Evolutionary conservation across 1,139 yeast species (phyloP), one percentile per base, ranked within the genome.

Genomic region (Saccharomycopsis hybrid): DNA sequence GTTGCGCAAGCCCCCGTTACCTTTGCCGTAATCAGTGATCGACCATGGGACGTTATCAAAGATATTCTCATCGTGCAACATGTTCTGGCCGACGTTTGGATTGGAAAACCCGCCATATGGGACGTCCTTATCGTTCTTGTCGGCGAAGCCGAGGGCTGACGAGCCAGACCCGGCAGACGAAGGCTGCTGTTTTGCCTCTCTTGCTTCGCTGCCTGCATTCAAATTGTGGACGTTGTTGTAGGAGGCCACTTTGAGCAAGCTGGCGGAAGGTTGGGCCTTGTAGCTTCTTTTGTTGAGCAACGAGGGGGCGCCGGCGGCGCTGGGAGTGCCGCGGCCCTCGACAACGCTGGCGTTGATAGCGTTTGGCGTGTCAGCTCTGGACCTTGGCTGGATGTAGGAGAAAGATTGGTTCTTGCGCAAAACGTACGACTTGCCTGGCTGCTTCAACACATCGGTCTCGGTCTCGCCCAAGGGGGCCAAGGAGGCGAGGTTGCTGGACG

Each of bases 1-100:
- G 58, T 92, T 92, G 54, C 80, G 77, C 59, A 92, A 74, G 3
- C 96, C 94, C 28, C 92, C 95, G 60, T 92, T 92, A 8, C 97
- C 96, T 57, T 82, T 80, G n/a, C 69, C 75, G 45, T 82, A 78
- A 13, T 75, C 75, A 3, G 78, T 82, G 18, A 90, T 77, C 44
- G 74, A 72, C 92, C 96, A 89, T 2, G 87, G 84, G 4, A 90
- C 82, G 7, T 74, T 73, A 39, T 82, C 82, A 64, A 88, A 87
- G 33, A 85, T 69, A 55, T 78, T 77, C 11, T 72, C 68, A 33
- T 74, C 72, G 32, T 68, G 62, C 29, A 80, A 65, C 7, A 73
- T 63, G 33, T 62, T 59, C 33, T 70, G 64, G 59, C 72, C 70
- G 56, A 74, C 62, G 59, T 74, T 74, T 1, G 80, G 78, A 51